Evolutionary conservation across 352 stramenopile species (phyloP), one percentile per base, ranked within the genome.

Genomic region (Phytophthora multivora): DNA sequence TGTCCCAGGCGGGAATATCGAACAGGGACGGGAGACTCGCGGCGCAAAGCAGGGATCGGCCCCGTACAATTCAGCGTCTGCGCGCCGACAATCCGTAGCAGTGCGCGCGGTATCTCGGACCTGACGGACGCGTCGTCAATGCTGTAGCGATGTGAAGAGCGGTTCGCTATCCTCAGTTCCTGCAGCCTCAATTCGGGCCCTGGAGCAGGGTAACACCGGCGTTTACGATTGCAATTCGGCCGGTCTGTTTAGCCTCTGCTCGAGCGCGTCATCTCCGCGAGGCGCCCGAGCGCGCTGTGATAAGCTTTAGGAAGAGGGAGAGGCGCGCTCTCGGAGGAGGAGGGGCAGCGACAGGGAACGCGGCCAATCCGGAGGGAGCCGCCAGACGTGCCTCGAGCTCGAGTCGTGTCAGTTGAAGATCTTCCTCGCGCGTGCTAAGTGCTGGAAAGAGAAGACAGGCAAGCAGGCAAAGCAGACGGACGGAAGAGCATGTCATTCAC

Each of bases 341-440:
- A 36, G 33, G 47, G 21, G 57, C 58, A 69, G 60, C 60, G 59
- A 68, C 52, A 63, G 60, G 60, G 53, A 39, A 59, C 26, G 52
- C 30, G 39, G 49, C 43, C 36, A 45, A 63, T 61, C 63, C 23
- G 19, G 41, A 56, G 51, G 51, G 59, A 65, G 58, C 47, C n/a
- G 18, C 36, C 58, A 58, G 45, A 50, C 38, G 55, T 58, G 33
- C 41, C 36, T 15, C 28, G 28, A 9, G 19, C 19, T 57, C 49
- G 45, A 52, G 45, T 45, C 54, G 59, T 69, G 62, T 75, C 77
- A 87, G 72, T 87, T 79, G 72, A 83, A 79, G 63, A 87, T 87
- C 75, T 87, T 65, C 77, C 54, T 54, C 53, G 58, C 66, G 54
- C 58, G 42, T 54, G 59, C 42, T 38, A 80, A 71, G 49, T 62